Evolutionary conservation across 163 green algal species (phyloP).

Genomic region (Coccomyxa subellipsoidea): DNA sequence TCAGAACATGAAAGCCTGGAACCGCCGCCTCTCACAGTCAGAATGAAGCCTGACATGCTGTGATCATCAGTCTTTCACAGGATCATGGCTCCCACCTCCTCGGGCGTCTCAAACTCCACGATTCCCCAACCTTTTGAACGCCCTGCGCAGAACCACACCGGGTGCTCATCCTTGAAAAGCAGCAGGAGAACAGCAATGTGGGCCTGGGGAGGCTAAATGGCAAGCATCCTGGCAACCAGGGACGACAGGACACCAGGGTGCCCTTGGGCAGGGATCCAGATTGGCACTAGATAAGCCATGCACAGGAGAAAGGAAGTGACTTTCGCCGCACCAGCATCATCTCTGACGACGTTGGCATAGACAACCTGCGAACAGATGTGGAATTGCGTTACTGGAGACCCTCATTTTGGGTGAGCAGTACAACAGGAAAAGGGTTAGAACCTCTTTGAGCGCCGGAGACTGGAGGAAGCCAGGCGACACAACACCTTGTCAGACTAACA

Average conservation of each 20-base stretch:
- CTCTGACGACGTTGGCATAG: neutral
- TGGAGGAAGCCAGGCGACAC: too few relatives aligned
- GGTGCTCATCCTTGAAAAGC: neutral
- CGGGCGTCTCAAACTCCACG: slow-evolving; percentile 87
- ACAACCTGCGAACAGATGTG: neutral
- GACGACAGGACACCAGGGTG: too few relatives aligned
- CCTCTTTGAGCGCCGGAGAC: too few relatives aligned
- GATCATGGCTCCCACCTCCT: slow-evolving; percentile 78
- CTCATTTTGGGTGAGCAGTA: neutral
- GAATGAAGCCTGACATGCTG: too few relatives aligned
- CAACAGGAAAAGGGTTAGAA: too few relatives aligned
- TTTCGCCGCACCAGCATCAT: neutral
- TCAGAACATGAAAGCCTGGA: neutral
- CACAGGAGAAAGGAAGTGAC: neutral
- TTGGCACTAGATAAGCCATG: neutral
- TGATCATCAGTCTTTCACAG: too few relatives aligned
- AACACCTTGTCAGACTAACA: too few relatives aligned
- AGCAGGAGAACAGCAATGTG: neutral
- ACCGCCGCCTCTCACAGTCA: too few relatives aligned
- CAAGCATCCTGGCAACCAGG: too few relatives aligned
- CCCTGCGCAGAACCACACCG: slow-evolving; percentile 39
- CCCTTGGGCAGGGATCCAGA: too few relatives aligned
- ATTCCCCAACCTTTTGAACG: slow-evolving; percentile 94
- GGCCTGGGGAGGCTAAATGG: neutral
- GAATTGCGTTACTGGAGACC: neutral